A percentile compares a stretch with the other conserved stretches of the same genome.
Conservation (phyloP, 73 alveolate genomes). For the Blepharisma japonicum region DNA sequence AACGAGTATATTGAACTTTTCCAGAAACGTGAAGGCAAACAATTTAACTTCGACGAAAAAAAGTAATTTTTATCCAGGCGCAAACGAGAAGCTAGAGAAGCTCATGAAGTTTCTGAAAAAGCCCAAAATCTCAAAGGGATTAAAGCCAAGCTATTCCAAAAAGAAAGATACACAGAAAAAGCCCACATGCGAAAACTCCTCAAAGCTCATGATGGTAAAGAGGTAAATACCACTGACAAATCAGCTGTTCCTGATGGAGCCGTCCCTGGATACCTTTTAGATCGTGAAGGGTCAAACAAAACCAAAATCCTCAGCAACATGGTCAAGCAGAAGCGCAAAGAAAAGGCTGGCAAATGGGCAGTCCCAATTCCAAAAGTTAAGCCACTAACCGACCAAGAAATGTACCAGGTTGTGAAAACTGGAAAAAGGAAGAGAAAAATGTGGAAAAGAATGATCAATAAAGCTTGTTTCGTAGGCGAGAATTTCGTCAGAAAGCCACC, state of each 20-base stretch:
- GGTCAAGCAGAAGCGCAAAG: slow-evolving; percentile 96
- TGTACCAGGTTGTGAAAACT: slow-evolving; percentile 92
- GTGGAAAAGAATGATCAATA: slow-evolving; percentile 94
- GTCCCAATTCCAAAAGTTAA: slow-evolving; percentile 96
- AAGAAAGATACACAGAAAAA: slow-evolving; percentile 95
- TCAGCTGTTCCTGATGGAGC: slow-evolving; percentile 93
- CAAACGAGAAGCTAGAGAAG: slow-evolving; percentile 91
- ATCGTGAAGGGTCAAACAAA: slow-evolving; percentile 90
- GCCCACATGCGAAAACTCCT: slow-evolving; percentile 91
- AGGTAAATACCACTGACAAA: slow-evolving; percentile 78
- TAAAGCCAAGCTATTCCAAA: slow-evolving; percentile 91
- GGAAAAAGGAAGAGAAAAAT: slow-evolving; percentile 96
- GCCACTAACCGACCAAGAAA: slow-evolving; percentile 97
- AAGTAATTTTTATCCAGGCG: slow-evolving; percentile 42
- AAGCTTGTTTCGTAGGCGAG: slow-evolving; percentile 93
- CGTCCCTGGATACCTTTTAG: slow-evolving; percentile 95
- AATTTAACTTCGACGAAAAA: slow-evolving; percentile 89
- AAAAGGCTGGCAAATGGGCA: slow-evolving; percentile 98
- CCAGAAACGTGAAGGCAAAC: slow-evolving; percentile 88
- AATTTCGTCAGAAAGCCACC: slow-evolving; percentile 96
- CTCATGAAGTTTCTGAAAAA: slow-evolving; percentile 81
- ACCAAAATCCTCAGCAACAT: slow-evolving; percentile 91
- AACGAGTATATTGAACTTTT: slow-evolving; percentile 92
- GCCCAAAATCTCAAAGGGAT: slow-evolving; percentile 89
- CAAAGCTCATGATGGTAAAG: slow-evolving; percentile 94